Evolutionary conservation across 2,329 filamentous ascomycete species (phyloP).

Genomic region (Pezicula neosporulosa): DNA sequence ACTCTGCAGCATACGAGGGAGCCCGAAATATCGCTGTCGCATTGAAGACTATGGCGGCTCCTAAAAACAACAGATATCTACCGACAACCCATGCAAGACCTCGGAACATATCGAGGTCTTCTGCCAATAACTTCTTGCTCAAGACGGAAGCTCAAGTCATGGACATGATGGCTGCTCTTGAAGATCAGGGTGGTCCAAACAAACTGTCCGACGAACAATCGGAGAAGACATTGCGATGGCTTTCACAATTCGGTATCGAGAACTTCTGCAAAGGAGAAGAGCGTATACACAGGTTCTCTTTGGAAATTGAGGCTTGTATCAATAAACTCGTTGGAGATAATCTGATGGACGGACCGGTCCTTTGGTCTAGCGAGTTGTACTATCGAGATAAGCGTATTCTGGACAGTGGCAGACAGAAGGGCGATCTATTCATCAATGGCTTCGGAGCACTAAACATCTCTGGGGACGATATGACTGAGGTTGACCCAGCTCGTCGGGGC

Average conservation of each 20-base stretch:
- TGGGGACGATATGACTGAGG: constrained; percentile 34
- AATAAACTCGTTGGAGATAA: constrained; percentile 82
- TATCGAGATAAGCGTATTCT: constrained; percentile 64
- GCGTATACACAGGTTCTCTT: constrained; percentile 87
- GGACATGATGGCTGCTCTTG: constrained; percentile 78
- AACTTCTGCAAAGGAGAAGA: constrained; percentile 96
- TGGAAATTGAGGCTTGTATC: constrained; percentile 84
- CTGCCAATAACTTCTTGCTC: constrained; percentile 57
- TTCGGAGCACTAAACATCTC: constrained; percentile 44
- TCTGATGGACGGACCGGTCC: constrained; percentile 77
- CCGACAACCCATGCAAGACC: constrained; percentile 32
- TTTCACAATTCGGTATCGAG: constrained; percentile 77
- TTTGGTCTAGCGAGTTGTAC: constrained; percentile 92
- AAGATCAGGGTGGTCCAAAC: constrained; percentile 85
- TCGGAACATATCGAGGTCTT: constrained; percentile 26
- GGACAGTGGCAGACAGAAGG: constrained; percentile 44
- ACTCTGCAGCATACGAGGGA: constrained; percentile 84
- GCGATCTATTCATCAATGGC: constrained; percentile 42
- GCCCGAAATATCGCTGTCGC: constrained; percentile 83
- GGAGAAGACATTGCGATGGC: constrained; percentile 78
- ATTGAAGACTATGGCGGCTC: constrained; percentile 82
- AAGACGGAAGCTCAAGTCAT: constrained; percentile 82
- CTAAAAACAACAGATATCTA: constrained; percentile 36
- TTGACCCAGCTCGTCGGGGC: constrained; percentile 23
- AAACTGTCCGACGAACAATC: constrained; percentile 96